Conservation (phyloP, 768 basidiomycete species). For the Mycena filopes region DNA sequence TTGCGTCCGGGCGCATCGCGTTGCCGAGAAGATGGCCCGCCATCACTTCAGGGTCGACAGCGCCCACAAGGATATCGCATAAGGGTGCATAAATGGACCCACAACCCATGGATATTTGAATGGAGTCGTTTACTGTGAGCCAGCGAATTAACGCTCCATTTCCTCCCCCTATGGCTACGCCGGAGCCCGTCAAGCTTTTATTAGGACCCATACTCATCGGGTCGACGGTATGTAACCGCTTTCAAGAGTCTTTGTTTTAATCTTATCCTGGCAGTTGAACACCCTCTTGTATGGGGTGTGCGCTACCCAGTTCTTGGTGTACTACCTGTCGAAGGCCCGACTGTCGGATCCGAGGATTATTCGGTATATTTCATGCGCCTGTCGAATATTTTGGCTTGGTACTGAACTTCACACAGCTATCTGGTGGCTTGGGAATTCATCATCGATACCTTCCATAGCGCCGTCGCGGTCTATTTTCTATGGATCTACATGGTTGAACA, state of each 20-base stretch:
- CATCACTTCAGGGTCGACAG: too few species aligned
- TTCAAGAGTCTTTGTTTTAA: background rate
- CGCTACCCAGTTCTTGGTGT: conserved; percentile 15
- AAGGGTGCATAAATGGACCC: too few species aligned
- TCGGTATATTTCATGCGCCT: background rate
- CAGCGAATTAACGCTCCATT: too few species aligned
- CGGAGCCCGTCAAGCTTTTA: conserved; percentile 1
- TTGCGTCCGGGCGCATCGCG: too few species aligned
- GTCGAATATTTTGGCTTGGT: too few species aligned
- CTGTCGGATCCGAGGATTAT: background rate
- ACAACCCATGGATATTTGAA: too few species aligned
- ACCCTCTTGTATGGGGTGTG: conserved; percentile 27
- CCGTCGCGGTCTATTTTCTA: conserved; percentile 25
- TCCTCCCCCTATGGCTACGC: too few species aligned
- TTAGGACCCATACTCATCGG: conserved; percentile 18
- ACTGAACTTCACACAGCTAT: conserved; percentile 4
- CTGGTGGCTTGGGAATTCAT: conserved; percentile 31
- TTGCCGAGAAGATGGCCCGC: too few species aligned
- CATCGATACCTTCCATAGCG: conserved; percentile 31
- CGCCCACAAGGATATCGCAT: too few species aligned
- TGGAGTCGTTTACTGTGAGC: too few species aligned
- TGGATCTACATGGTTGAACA: conserved; percentile 33
- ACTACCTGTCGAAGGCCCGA: conserved; percentile 14
- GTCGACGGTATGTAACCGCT: conserved; percentile 4
- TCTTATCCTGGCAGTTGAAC: conserved; percentile 13